These are phyloP conservation scores for Yarrowia galli DNA, from an alignment of 1,139 yeast species.

Conservation along the genomic window DNA sequence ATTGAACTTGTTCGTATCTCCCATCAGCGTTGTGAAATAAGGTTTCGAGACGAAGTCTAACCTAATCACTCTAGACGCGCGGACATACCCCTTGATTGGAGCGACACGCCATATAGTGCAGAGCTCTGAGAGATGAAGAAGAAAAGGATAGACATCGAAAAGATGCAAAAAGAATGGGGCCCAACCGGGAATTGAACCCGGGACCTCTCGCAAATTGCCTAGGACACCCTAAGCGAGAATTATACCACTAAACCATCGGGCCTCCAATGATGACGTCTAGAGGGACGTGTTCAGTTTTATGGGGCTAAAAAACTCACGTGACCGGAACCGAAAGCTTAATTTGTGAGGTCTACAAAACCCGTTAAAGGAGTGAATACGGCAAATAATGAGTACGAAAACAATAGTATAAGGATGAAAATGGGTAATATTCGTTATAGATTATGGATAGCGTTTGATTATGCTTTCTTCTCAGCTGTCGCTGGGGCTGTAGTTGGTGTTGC, in stretches of 20 bases:
- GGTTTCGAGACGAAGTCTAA: not conserved
- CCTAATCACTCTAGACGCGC: constrained; percentile 13
- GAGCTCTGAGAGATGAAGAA: not conserved
- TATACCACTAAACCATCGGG: constrained; percentile 39
- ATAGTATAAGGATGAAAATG: too few species aligned
- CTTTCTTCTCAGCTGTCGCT: constrained; percentile 19
- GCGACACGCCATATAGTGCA: constrained; percentile 1
- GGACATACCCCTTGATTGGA: constrained; percentile 21
- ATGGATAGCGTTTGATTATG: not conserved
- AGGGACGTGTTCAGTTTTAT: not conserved
- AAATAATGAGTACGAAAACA: too few species aligned
- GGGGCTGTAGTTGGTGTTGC: constrained; percentile 3
- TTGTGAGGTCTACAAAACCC: not conserved
- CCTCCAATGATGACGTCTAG: not conserved
- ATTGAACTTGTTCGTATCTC: not conserved
- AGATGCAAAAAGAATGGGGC: constrained; percentile 29
- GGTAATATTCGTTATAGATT: not conserved
- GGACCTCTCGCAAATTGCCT: constrained; percentile 38
- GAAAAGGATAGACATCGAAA: not conserved
- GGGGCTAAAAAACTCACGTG: constrained; percentile 18
- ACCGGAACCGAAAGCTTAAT: not conserved
- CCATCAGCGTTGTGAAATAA: not conserved
- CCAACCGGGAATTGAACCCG: constrained; percentile 39
- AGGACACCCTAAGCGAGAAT: constrained; percentile 39
- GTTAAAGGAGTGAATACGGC: not conserved